Percentiles rank a stretch among this genome's conserved stretches.
phyloP scores from a whole-genome alignment of 306 rosid genomes.

The Quercus agrifolia region DNA sequence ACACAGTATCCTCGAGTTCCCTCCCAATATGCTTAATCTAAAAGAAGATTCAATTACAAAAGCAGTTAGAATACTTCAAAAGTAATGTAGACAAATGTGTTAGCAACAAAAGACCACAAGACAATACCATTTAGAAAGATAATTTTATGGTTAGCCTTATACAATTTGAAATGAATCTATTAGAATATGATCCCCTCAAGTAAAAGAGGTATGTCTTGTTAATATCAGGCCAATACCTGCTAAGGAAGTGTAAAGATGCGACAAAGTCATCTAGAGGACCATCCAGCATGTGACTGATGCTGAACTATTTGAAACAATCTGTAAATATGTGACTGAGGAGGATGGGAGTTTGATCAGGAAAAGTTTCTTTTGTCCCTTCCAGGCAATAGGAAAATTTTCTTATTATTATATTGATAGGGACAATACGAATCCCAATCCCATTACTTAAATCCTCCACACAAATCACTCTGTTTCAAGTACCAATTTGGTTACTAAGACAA shows the following conservation, averaged over 20 bases:
- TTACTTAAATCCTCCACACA: not conserved
- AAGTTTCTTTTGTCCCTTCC: too few relatives aligned
- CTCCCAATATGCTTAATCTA: conserved; percentile 75
- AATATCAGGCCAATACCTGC: not conserved
- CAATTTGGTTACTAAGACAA: not conserved
- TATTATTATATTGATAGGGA: too few relatives aligned
- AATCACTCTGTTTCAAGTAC: not conserved
- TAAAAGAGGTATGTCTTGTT: not conserved
- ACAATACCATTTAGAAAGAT: not conserved
- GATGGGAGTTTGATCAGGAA: too few relatives aligned
- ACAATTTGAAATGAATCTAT: not conserved
- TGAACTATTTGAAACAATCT: not conserved
- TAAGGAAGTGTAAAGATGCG: not conserved
- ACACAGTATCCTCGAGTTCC: conserved; percentile 55
- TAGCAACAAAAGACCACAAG: not conserved
- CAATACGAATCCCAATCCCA: not conserved
- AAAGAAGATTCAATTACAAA: conserved; percentile 18
- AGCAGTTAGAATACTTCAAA: conserved; percentile 17
- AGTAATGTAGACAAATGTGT: conserved; percentile 4
- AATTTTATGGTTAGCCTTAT: not conserved
- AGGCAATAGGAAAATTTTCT: too few relatives aligned
- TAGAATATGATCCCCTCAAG: not conserved
- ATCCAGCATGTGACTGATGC: not conserved
- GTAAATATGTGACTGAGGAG: not conserved
- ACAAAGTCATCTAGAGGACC: not conserved